Evolutionary conservation across 202 grass and related monocot species (phyloP).

Genomic region (Digitaria exilis): DNA sequence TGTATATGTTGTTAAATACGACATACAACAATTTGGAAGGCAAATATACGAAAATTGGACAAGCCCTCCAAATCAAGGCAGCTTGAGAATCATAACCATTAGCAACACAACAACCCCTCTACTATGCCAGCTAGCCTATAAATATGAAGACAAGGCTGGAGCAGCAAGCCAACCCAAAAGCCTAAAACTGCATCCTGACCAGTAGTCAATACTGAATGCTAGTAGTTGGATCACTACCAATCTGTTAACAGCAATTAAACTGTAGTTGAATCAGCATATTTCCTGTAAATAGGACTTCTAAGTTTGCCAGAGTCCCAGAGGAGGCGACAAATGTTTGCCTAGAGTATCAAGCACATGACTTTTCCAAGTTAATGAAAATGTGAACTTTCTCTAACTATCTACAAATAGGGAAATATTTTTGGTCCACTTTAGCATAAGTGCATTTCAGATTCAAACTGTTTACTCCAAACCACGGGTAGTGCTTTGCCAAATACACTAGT

Average conservation of each 20-base stretch:
- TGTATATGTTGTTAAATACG: neutral
- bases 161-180: neutral
- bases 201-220: neutral
- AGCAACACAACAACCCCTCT: neutral
- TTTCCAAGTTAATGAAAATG: neutral
- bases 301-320: neutral
- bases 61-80: constrained; percentile 7
- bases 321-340: neutral
- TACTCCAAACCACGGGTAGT: neutral
- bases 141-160: neutral
- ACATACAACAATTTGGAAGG: neutral
- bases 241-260: neutral
- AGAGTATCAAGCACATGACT: neutral
- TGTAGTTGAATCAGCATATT: neutral
- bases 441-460: neutral
- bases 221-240: neutral
- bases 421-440: neutral
- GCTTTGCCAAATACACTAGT: neutral
- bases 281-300: neutral
- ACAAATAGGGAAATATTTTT: neutral
- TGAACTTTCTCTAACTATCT: neutral
- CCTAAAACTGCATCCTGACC: neutral
- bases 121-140: neutral
- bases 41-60: neutral
- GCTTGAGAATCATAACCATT: neutral